phyloP scores from a whole-genome alignment of 2,329 filamentous ascomycete species.

The Apiospora hydei region DNA sequence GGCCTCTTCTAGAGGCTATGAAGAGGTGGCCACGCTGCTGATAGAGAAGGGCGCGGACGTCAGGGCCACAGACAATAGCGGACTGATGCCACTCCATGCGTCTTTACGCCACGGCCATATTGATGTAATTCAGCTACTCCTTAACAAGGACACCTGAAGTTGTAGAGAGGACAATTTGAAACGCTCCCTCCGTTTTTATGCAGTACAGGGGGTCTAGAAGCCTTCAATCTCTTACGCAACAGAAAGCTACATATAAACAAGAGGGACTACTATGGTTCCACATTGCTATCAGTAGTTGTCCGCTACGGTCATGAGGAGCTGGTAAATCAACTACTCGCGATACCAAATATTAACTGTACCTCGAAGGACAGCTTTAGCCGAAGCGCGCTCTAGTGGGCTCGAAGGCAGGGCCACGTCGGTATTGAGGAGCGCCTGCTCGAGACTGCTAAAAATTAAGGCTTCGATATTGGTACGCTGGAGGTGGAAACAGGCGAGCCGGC shows the following conservation, averaged over 20 bases:
- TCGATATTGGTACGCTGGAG: neutral
- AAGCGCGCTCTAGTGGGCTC: conserved; percentile 5
- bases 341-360: neutral
- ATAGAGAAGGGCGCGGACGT: neutral
- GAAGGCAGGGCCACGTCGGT: neutral
- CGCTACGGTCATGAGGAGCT: neutral
- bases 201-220: neutral
- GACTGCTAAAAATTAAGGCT: neutral
- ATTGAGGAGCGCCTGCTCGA: neutral
- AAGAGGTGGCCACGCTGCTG: neutral
- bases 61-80: neutral
- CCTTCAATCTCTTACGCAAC: neutral
- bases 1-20: neutral
- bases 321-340: neutral
- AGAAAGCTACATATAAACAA: neutral
- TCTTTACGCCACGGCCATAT: neutral
- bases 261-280: neutral
- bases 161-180: neutral
- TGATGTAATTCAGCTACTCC: neutral
- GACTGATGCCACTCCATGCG: neutral
- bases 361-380: neutral
- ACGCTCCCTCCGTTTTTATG: neutral
- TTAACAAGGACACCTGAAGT: neutral
- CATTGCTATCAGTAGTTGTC: neutral
- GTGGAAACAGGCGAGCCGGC: neutral